Conservation (phyloP, 177 flowering plant species). For the Vitis hybrid region DNA sequence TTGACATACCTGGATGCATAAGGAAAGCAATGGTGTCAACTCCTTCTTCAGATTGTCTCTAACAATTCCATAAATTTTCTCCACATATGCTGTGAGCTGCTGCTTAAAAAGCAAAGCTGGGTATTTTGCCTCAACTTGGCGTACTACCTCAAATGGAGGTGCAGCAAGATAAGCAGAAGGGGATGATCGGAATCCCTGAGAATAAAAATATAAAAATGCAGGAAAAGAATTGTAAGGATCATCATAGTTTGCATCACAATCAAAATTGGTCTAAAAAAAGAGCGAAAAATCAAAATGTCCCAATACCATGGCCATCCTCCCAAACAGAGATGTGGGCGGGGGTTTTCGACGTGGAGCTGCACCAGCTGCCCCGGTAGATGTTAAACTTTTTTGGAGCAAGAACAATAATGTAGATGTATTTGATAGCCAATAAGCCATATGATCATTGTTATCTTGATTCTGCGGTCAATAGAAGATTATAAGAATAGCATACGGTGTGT, state of each 20-base stretch:
- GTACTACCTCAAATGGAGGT: slow-evolving; percentile 50
- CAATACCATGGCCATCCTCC: slow-evolving; percentile 75
- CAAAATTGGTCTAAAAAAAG: neutral
- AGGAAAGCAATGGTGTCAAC: slow-evolving; percentile 50
- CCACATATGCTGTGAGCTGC: slow-evolving; percentile 81
- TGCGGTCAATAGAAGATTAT: slow-evolving; percentile 12
- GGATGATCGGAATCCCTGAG: slow-evolving; percentile 72
- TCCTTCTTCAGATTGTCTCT: slow-evolving; percentile 80
- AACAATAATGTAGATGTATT: slow-evolving; percentile 48
- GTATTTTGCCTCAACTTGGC: slow-evolving; percentile 77
- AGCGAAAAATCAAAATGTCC: neutral
- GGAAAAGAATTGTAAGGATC: neutral
- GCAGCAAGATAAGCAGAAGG: slow-evolving; percentile 51
- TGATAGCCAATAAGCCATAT: slow-evolving; percentile 56
- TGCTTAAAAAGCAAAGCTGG: slow-evolving; percentile 85
- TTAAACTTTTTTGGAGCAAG: slow-evolving; percentile 50
- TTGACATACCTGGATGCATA: slow-evolving; percentile 63
- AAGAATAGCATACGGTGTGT: slow-evolving; percentile 9
- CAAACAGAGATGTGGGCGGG: slow-evolving; percentile 58
- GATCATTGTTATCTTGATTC: slow-evolving; percentile 49
- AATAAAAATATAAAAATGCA: slow-evolving; percentile 5
- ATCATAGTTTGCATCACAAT: neutral
- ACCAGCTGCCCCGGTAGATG: slow-evolving; percentile 37
- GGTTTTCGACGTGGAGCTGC: slow-evolving; percentile 47
- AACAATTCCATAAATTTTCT: slow-evolving; percentile 76